Base-by-base conservation (phyloP, 2,329 filamentous ascomycete genomes). In the Davidsoniella australis region DNA sequence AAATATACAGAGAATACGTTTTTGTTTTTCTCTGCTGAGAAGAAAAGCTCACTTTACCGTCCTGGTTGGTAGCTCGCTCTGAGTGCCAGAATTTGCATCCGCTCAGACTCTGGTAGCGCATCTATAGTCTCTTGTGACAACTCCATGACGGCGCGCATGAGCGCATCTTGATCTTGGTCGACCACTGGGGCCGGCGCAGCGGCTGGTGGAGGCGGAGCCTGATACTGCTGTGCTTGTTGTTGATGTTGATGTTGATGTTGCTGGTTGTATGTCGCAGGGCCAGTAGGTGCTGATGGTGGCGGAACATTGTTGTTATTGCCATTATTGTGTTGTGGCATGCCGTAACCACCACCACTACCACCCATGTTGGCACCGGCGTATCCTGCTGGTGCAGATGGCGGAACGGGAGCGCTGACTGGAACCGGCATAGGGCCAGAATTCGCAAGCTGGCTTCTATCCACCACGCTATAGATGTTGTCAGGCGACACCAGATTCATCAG, bases 401-500 rank as follows among this genome's bases (percentile, higher is more conserved):
- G 59, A 2, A 71, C 68, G 18, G 18, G 16, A 1, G 62, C 59
- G 2, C 70, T 69, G 17, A 24, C 43, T 2, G 18, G 40, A 5
- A 38, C 29, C 33, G 23, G 23, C 6, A 44, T 2, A 69, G 66
- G 39, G 67, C 67, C 46, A 72, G 49, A 24, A 14, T 62, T 53
- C 1, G 62, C 57, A 3, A 65, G 61, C 9, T 62, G 64, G 26
- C 61, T 62, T 4, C 69, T 66, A 59, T 93, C 84, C 48, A 95
- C 73, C 26, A 96, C 85, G 4, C 82, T 80, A 54, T 81, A 76
- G 49, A 96, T 79, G 2, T 87, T 80, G 57, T 80, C 80, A 12
- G 85, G 83, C 51, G 91, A 89, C 50, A 96, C 86, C 8, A 96
- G 78, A 42, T 87, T 86, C 76, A 96, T 91, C 37, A 95, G 76